Conservation (phyloP, 2,329 filamentous ascomycete genomes). For the Colletotrichum horii region DNA sequence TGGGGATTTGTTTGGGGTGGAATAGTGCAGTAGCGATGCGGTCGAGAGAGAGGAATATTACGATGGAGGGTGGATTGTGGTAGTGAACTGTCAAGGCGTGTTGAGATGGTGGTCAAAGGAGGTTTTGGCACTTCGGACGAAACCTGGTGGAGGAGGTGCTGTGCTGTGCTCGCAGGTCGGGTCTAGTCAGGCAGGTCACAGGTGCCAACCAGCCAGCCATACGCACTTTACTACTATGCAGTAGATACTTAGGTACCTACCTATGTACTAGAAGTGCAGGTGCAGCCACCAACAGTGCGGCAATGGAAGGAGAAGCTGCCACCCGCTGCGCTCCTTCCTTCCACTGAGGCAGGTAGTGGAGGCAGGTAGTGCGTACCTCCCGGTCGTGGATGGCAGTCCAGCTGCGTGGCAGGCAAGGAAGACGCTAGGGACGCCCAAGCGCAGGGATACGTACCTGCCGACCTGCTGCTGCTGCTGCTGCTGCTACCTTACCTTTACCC, state of each 20-base stretch:
- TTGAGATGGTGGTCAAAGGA: slow-evolving; percentile 20
- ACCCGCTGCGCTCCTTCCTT: neutral
- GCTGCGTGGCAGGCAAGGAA: neutral
- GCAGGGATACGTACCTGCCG: neutral
- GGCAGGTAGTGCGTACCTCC: neutral
- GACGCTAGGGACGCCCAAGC: neutral
- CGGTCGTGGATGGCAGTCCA: neutral
- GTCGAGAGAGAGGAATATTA: slow-evolving; percentile 4
- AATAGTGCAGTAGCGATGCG: slow-evolving; percentile 5
- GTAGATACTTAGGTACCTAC: neutral
- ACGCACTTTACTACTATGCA: neutral
- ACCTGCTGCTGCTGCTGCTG: neutral
- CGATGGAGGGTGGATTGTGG: slow-evolving; percentile 9
- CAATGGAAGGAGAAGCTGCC: neutral
- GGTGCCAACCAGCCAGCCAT: neutral
- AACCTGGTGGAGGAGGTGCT: slow-evolving; percentile 17
- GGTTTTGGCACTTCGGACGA: slow-evolving; percentile 21
- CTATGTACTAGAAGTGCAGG: neutral
- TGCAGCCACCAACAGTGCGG: neutral
- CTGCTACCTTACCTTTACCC: neutral
- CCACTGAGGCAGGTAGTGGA: neutral
- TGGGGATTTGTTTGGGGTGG: neutral
- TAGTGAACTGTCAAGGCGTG: slow-evolving; percentile 10
- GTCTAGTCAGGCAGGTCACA: neutral
- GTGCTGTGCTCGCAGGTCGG: neutral